A percentile compares a stretch with the other conserved stretches of the same genome.
Conservation (phyloP, 2,329 filamentous ascomycete species). For the Trichoderma sp. region DNA sequence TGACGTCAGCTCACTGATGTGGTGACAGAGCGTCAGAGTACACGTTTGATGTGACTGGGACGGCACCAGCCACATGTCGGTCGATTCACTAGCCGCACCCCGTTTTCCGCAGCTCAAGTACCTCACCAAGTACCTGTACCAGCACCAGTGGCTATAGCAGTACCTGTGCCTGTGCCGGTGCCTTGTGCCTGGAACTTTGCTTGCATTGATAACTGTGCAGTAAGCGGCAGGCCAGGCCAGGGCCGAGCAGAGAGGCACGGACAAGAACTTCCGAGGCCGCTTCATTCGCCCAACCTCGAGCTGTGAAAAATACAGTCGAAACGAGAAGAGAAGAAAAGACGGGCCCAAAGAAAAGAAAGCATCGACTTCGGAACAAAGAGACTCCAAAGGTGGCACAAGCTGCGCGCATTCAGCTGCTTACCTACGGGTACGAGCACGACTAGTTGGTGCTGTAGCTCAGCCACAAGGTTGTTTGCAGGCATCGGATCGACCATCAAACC, state of each 20-base stretch:
- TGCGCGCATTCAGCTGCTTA: background rate
- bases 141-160: background rate
- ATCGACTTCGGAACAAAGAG: background rate
- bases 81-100: conserved; percentile 10
- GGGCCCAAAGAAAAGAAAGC: background rate
- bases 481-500: background rate
- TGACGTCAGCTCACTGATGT: conserved; percentile 18
- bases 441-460: background rate
- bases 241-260: background rate
- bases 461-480: conserved; percentile 14
- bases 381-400: background rate
- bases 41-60: conserved; percentile 11
- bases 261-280: conserved; percentile 3
- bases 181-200: background rate
- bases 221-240: background rate
- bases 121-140: background rate
- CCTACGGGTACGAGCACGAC: background rate
- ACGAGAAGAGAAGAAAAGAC: conserved; percentile 1
- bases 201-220: background rate
- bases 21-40: conserved; percentile 2
- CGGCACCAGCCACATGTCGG: conserved; percentile 10
- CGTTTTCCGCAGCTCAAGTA: background rate
- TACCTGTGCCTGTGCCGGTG: background rate
- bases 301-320: conserved; percentile 24
- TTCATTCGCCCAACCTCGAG: background rate